Evolutionary conservation across 2,329 filamentous ascomycete species (phyloP).

Genomic region (Paecilomyces sp.): DNA sequence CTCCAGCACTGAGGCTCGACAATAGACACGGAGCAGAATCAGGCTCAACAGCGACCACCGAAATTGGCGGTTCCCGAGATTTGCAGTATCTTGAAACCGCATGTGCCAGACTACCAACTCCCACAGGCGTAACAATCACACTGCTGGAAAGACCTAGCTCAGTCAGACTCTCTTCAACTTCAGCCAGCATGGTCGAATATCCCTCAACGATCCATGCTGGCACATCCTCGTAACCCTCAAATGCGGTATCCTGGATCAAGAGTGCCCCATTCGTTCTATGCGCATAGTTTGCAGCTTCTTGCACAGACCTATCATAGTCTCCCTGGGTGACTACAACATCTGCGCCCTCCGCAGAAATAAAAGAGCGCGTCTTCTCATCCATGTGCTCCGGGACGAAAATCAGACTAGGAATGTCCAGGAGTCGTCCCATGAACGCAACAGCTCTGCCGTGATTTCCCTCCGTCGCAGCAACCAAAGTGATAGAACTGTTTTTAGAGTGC

Average conservation of each 20-base stretch:
- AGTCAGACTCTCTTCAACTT: conserved; percentile 57
- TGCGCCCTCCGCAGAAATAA: conserved; percentile 58
- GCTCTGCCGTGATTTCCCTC: conserved; percentile 75
- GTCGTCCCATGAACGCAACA: conserved; percentile 59
- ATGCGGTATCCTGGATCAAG: conserved; percentile 63
- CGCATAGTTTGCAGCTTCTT: conserved; percentile 39
- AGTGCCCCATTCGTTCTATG: conserved; percentile 35
- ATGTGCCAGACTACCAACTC: conserved; percentile 66
- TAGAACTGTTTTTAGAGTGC: conserved; percentile 17
- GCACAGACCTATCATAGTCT: conserved; percentile 59
- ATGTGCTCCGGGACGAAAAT: conserved; percentile 60
- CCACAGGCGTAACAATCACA: conserved; percentile 58
- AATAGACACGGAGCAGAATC: conserved; percentile 53
- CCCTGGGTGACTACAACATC: conserved; percentile 49
- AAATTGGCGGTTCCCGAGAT: conserved; percentile 21
- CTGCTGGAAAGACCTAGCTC: conserved; percentile 33
- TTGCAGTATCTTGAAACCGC: conserved; percentile 63
- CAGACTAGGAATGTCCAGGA: conserved; percentile 48
- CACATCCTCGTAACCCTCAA: conserved; percentile 54
- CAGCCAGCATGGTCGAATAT: conserved; percentile 64
- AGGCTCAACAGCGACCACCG: conserved; percentile 63
- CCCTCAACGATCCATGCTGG: conserved; percentile 72
- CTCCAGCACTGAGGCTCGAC: conserved; percentile 41
- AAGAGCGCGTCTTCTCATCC: conserved; percentile 44
- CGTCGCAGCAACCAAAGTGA: conserved; percentile 56